A percentile compares a stretch with the other conserved stretches of the same genome.
Evolutionary conservation across 352 stramenopile genomes (phyloP).

Genomic region (Chrysophaeum taylorii): DNA sequence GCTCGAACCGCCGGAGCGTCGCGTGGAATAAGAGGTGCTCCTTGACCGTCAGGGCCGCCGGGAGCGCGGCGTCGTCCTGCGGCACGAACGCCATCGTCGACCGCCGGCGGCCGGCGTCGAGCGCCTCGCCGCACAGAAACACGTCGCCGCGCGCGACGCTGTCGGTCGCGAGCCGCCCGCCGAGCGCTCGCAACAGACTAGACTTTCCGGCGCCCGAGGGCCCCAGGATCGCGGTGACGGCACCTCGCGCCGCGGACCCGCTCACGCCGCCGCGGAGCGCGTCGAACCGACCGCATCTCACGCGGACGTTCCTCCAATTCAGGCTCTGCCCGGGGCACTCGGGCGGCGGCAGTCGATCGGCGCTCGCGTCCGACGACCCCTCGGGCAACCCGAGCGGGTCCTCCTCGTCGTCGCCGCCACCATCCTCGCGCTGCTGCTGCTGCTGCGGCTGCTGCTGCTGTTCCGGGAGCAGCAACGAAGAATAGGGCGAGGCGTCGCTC

Average conservation of each 20-base stretch:
- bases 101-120: neutral
- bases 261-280: neutral
- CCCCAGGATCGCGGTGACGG: neutral
- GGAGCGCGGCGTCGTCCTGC: neutral
- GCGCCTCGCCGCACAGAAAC: neutral
- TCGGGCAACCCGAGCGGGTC: neutral
- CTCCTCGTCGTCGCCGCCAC: neutral
- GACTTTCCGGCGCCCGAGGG: neutral
- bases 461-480: too few species aligned
- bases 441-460: too few species aligned
- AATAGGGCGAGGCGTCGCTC: too few species aligned
- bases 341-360: too few species aligned
- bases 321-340: too few species aligned
- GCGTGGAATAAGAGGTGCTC: slow-evolving; percentile 9
- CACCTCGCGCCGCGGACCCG: neutral
- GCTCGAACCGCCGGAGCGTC: neutral
- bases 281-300: too few species aligned
- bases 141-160: neutral
- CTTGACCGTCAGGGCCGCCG: neutral
- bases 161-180: neutral
- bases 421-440: too few species aligned
- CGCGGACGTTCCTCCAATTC: too few species aligned
- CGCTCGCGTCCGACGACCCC: slow-evolving; percentile 2
- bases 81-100: neutral
- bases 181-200: neutral